Percentiles rank a stretch among this genome's conserved stretches.
These are phyloP conservation scores for Cyberlindnera sargentensis DNA, from an alignment of 805 yeast species.

Conservation along the genomic window DNA sequence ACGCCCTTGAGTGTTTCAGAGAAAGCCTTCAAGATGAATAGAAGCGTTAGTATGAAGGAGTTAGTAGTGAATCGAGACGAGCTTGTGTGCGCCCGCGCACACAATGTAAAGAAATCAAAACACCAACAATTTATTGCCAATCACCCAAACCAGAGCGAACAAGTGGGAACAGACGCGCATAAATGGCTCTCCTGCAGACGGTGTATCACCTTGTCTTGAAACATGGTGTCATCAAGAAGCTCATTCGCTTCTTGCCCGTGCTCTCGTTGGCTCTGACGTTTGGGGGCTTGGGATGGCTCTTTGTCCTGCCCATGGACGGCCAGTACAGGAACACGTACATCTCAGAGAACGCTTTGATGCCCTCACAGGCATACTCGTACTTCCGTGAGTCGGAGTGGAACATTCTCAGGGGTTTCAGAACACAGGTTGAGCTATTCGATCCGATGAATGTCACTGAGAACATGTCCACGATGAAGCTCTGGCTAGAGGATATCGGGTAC, in stretches of 20 bases:
- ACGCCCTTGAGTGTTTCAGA: conserved; percentile 17
- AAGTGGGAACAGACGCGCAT: too few relatives aligned
- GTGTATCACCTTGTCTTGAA: conserved; percentile 37
- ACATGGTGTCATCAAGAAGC: conserved; percentile 39
- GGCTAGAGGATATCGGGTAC: conserved; percentile 71
- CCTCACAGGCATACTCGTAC: conserved; percentile 89
- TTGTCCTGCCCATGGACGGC: conserved; percentile 69
- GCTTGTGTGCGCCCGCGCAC: too few relatives aligned
- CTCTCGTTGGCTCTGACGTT: conserved; percentile 36
- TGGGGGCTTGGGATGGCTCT: conserved; percentile 52
- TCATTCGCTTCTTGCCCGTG: conserved; percentile 35
- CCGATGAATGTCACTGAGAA: conserved; percentile 32
- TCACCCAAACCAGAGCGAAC: too few relatives aligned
- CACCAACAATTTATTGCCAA: too few relatives aligned
- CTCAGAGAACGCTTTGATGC: conserved; percentile 94
- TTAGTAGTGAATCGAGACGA: too few relatives aligned
- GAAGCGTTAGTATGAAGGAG: background rate
- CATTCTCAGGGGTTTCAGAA: conserved; percentile 73
- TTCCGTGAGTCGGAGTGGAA: conserved; percentile 96
- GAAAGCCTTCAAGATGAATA: conserved; percentile 4
- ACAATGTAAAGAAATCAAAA: background rate
- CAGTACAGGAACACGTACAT: conserved; percentile 79
- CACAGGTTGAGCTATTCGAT: conserved; percentile 31
- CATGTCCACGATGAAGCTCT: conserved; percentile 34
- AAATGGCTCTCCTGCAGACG: conserved; percentile 42